Conservation (phyloP, 257 asterid genomes). For the Nicotiana paniculata region DNA sequence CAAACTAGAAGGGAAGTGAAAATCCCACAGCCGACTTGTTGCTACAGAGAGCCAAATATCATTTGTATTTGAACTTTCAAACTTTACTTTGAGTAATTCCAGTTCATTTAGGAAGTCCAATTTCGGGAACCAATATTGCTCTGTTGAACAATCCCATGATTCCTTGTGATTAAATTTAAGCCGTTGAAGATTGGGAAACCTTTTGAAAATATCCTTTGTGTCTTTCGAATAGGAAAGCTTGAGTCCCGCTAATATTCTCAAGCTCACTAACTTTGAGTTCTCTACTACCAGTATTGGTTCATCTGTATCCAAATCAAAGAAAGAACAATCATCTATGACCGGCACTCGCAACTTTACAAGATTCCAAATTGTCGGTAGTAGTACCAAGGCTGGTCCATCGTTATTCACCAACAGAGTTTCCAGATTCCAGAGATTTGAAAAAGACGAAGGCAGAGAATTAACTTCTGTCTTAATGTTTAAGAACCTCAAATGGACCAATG, state of each 20-base stretch:
- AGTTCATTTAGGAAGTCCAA: neutral
- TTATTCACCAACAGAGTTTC: neutral
- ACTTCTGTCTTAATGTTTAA: neutral
- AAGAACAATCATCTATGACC: accelerated
- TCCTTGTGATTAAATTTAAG: neutral
- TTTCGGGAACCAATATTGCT: neutral
- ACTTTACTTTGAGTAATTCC: accelerated
- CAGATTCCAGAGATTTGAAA: neutral
- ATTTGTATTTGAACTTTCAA: neutral
- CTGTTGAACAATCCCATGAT: neutral
- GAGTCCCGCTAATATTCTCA: neutral
- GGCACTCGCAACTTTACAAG: neutral
- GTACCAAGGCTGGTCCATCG: neutral
- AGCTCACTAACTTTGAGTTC: neutral
- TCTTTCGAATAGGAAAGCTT: neutral
- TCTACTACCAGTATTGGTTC: neutral
- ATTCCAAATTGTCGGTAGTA: neutral
- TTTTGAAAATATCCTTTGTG: neutral
- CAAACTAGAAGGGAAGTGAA: neutral
- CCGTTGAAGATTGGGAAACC: neutral
- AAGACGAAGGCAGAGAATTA: neutral
- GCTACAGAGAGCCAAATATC: neutral
- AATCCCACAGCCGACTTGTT: neutral
- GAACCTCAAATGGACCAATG: neutral
- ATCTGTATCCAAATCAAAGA: neutral